Evolutionary conservation across 257 asterid genomes (phyloP).

Genomic region (Solanum commersonii): DNA sequence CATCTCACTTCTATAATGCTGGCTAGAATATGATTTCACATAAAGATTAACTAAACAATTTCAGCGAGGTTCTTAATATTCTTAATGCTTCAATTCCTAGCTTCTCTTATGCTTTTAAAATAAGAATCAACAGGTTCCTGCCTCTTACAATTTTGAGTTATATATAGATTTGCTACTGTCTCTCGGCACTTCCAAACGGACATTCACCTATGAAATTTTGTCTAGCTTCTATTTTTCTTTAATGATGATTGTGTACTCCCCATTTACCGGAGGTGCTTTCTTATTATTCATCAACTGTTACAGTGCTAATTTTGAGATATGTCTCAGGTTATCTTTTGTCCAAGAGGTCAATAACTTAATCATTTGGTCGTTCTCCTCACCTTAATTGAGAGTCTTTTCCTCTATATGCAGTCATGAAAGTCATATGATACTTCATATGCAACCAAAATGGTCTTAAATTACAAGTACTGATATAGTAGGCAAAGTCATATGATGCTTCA

Average conservation of each 20-base stretch:
- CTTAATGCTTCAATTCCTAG: neutral
- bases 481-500: neutral
- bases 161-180: neutral
- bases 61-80: neutral
- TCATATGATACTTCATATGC: neutral
- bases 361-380: neutral
- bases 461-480: neutral
- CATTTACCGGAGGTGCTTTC: neutral
- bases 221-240: neutral
- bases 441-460: neutral
- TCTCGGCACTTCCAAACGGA: neutral
- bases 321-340: neutral
- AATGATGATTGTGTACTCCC: neutral
- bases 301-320: neutral
- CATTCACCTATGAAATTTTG: neutral
- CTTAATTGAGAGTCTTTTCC: neutral
- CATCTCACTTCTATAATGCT: neutral
- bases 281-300: neutral
- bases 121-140: neutral
- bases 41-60: neutral
- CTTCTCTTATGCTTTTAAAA: neutral
- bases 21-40: neutral
- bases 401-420: neutral
- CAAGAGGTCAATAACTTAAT: neutral
- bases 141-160: neutral